Percentiles rank a stretch among this genome's conserved stretches.
Evolutionary conservation across 352 stramenopile genomes (phyloP).

Genomic region (Globisporangium heterothallicum): DNA sequence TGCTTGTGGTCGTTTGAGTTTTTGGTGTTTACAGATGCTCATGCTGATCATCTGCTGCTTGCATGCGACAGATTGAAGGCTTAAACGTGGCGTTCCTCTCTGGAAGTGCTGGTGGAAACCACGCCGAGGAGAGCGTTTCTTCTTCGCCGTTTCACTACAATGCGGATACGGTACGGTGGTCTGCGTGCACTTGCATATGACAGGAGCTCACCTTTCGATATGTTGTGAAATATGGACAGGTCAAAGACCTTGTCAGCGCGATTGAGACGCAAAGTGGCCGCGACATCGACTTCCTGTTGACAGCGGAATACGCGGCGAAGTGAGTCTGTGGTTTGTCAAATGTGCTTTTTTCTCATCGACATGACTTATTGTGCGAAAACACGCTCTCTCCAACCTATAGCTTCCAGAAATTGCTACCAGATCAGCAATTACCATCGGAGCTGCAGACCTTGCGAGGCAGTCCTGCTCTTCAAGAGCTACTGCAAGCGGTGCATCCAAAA

Average conservation of each 20-base stretch:
- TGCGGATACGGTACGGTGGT: slow-evolving; percentile 2
- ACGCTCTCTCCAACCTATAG: slow-evolving; percentile 13
- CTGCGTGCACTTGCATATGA: too few relatives aligned
- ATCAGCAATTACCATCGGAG: slow-evolving; percentile 47
- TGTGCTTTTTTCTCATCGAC: neutral
- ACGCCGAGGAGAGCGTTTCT: neutral
- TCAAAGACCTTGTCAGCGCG: slow-evolving; percentile 7
- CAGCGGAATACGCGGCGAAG: slow-evolving; percentile 37
- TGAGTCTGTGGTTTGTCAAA: slow-evolving; percentile 15
- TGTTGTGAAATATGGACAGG: slow-evolving; percentile 11
- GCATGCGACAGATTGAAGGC: slow-evolving; percentile 15
- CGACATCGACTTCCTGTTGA: slow-evolving; percentile 67
- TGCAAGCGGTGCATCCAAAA: slow-evolving; percentile 48
- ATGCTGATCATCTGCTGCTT: too few relatives aligned
- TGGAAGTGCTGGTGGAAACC: slow-evolving; percentile 5
- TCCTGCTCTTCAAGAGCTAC: slow-evolving; percentile 19
- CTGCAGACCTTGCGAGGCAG: slow-evolving; percentile 37
- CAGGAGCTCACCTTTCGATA: too few relatives aligned
- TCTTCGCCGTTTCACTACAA: slow-evolving; percentile 2
- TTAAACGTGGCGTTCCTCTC: slow-evolving; percentile 24
- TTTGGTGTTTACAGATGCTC: too few relatives aligned
- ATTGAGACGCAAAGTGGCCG: slow-evolving; percentile 12
- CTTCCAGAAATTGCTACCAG: slow-evolving; percentile 50
- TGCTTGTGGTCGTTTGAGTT: neutral
- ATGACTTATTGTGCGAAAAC: neutral